These are phyloP conservation scores for Colletotrichum orchidophilum DNA, from an alignment of 2,329 filamentous ascomycete species.

Conservation along the genomic window DNA sequence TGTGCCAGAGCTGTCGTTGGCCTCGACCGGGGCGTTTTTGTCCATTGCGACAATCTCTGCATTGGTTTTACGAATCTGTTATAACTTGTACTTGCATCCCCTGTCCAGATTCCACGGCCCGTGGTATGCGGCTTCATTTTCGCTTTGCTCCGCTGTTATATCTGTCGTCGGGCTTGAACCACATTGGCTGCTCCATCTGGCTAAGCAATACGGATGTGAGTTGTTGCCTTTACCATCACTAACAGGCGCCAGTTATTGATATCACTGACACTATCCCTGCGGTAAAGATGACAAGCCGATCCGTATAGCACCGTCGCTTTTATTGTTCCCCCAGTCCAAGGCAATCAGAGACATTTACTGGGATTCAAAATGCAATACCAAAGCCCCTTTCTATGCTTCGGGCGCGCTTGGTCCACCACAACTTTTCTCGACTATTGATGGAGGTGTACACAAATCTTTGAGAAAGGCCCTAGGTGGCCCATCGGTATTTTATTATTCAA, in stretches of 20 bases:
- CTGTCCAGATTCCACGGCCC: conserved; percentile 13
- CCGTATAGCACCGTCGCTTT: conserved; percentile 5
- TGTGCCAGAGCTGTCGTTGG: not conserved
- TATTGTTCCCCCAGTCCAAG: conserved; percentile 12
- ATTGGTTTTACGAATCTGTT: conserved; percentile 7
- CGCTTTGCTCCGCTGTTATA: not conserved
- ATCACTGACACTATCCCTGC: not conserved
- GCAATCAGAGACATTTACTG: conserved; percentile 20
- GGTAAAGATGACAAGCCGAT: conserved; percentile 17
- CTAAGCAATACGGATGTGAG: conserved; percentile 15
- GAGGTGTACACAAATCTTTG: not conserved
- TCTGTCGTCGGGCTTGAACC: not conserved
- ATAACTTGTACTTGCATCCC: conserved; percentile 16
- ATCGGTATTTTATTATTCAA: not conserved
- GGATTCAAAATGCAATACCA: conserved; percentile 18
- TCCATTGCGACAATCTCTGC: not conserved
- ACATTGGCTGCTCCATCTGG: conserved; percentile 10
- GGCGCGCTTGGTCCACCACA: conserved; percentile 16
- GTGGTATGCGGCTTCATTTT: conserved; percentile 19
- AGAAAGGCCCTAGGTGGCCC: conserved; percentile 17
- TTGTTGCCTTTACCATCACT: not conserved
- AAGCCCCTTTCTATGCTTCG: conserved; percentile 1
- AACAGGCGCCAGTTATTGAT: not conserved
- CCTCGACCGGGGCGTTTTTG: not conserved
- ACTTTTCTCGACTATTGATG: conserved; percentile 12